Evolutionary conservation across 306 rosid species (phyloP).

Genomic region (Quercus bicolor): DNA sequence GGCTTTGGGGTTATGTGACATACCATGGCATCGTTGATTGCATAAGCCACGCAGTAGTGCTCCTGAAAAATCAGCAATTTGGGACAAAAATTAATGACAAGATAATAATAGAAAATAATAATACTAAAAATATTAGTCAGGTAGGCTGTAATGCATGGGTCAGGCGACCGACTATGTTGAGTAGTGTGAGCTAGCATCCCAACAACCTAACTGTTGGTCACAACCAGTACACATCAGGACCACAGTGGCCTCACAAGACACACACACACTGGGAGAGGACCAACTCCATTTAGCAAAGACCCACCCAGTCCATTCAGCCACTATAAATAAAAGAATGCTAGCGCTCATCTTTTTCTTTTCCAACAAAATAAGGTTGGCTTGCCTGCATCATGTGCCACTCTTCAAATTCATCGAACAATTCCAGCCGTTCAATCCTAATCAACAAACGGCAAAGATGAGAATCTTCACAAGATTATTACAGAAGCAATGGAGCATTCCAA

Average conservation of each 20-base stretch:
- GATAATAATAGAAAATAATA: background rate
- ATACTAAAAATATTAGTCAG: slow-evolving; percentile 17
- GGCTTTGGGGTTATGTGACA: slow-evolving; percentile 4
- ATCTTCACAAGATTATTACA: slow-evolving; percentile 22
- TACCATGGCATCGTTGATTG: slow-evolving; percentile 88
- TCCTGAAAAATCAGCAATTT: slow-evolving; percentile 69
- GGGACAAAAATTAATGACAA: slow-evolving; percentile 14
- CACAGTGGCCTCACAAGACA: background rate
- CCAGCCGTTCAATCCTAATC: slow-evolving; percentile 88
- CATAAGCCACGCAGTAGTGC: slow-evolving; percentile 95
- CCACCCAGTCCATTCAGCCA: slow-evolving; percentile 12
- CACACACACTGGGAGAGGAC: background rate
- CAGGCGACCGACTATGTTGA: slow-evolving; percentile 4
- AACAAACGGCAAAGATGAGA: slow-evolving; percentile 32
- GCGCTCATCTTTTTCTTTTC: slow-evolving; percentile 14
- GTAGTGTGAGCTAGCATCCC: slow-evolving; percentile 6
- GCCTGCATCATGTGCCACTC: slow-evolving; percentile 99
- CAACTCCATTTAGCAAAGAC: slow-evolving; percentile 6
- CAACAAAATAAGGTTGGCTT: slow-evolving; percentile 31
- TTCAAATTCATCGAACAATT: slow-evolving; percentile 93
- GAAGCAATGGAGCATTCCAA: slow-evolving; percentile 24
- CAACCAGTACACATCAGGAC: background rate
- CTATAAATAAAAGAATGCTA: slow-evolving; percentile 10
- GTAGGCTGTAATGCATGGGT: background rate
- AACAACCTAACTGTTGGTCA: slow-evolving; percentile 4